Percentiles rank a stretch among this genome's conserved stretches.
Evolutionary conservation across 2,329 filamentous ascomycete species (phyloP).

Genomic region (Xylariaceae sp.): DNA sequence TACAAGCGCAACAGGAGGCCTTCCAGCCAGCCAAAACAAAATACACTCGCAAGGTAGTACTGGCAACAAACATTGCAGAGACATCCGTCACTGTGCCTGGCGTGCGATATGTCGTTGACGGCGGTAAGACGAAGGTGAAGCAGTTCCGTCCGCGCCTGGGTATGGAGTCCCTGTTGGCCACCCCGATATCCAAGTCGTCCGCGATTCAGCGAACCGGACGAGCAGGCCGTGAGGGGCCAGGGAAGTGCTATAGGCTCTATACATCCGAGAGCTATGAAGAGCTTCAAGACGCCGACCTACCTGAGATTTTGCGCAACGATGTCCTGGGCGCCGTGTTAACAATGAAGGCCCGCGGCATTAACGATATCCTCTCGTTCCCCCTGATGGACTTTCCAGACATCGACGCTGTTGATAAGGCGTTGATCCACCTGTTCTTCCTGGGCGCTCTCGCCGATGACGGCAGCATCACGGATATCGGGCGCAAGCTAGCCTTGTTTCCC

Average conservation of each 20-base stretch:
- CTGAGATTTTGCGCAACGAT: slow-evolving; percentile 91
- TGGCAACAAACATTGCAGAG: slow-evolving; percentile 98
- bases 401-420: slow-evolving; percentile 79
- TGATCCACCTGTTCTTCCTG: slow-evolving; percentile 80
- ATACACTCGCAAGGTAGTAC: slow-evolving; percentile 84
- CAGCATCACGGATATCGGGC: slow-evolving; percentile 74
- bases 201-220: slow-evolving; percentile 90
- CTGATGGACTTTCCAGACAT: slow-evolving; percentile 81
- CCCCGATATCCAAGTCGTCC: slow-evolving; percentile 90
- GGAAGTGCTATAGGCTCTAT: slow-evolving; percentile 89
- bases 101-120: slow-evolving; percentile 89
- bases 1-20: slow-evolving; percentile 82
- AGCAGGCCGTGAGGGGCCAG: slow-evolving; percentile 88
- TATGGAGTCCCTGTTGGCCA: slow-evolving; percentile 87
- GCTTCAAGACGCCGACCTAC: slow-evolving; percentile 75
- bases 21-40: slow-evolving; percentile 75
- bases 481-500: slow-evolving; percentile 81
- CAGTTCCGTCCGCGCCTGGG: slow-evolving; percentile 84
- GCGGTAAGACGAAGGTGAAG: slow-evolving; percentile 93
- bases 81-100: slow-evolving; percentile 96
- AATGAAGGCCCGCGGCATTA: slow-evolving; percentile 89
- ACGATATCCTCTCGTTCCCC: slow-evolving; percentile 81
- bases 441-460: slow-evolving; percentile 76
- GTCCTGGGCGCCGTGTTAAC: slow-evolving; percentile 84
- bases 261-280: slow-evolving; percentile 76